Base-by-base conservation (phyloP, 495 filamentous ascomycete genomes). In the Peziza echinospora region DNA sequence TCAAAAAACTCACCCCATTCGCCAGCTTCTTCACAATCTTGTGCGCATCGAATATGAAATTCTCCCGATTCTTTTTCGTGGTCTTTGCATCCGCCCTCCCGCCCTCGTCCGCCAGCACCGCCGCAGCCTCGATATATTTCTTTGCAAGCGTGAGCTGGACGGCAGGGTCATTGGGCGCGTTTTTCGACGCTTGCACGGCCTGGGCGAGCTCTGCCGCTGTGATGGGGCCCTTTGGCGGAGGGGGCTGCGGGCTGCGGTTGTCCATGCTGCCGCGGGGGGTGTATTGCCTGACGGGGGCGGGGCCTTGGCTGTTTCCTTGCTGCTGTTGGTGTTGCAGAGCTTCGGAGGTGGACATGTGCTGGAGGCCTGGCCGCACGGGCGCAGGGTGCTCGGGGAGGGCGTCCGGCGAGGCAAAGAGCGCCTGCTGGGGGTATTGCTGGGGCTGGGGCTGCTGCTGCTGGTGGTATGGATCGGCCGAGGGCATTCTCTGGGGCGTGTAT, bases 21-120 rank as follows among this genome's bases (percentile, higher is more conserved):
- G 73, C 77, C 13, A 93, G 72, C 62, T 86, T 93, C 64, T 92
- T 91, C 41, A 94, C 63, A 34, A 84, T 77, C 62, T 92, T 94
- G 57, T 87, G 71, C 5, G 84, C 83, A 59, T 96, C 89, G 51
- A 78, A 64, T 5, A 82, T 65, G 57, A 84, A 96, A 49, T 77
- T 78, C 60, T 94, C 86, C 42, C 82, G 77, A 25, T 77, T 78
- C 52, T 79, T 84, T 46, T 70, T 72, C 26, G 77, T 75, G 0
- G 77, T 73, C 53, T 77, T 82, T 1, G 75, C 65, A 59, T 97
- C 89, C 5, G 82, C 73, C 16, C 81, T 69, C 19, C 71, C 71
- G 37, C 65, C 65, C 26, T 80, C 74, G 24, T 71, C 72, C 10
- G 82, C 75, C 2, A 97, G 69, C 10, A 80, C 75, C 8, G 72